phyloP scores from a whole-genome alignment of 2,329 filamentous ascomycete genomes.

The Myriosclerotinia scirpicola region DNA sequence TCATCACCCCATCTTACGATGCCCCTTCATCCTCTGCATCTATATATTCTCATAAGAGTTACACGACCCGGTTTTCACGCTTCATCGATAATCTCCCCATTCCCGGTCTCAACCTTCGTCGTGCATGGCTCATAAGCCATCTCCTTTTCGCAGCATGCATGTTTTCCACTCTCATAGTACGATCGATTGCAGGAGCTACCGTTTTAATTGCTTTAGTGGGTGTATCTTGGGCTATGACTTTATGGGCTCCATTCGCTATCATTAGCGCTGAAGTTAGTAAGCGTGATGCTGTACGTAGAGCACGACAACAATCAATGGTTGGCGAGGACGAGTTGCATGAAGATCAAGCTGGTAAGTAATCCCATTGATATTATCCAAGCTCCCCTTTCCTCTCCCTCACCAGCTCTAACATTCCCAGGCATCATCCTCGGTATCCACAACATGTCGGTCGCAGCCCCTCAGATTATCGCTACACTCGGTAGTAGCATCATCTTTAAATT shows the following conservation, averaged over 20 bases:
- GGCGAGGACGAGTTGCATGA: conserved; percentile 27
- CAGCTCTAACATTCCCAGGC: conserved; percentile 41
- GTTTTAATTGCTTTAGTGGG: conserved; percentile 78
- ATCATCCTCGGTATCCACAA: conserved; percentile 95
- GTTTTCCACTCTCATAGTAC: conserved; percentile 79
- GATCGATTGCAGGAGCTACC: conserved; percentile 68
- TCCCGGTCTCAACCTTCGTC: conserved; percentile 79
- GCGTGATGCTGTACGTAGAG: conserved; percentile 66
- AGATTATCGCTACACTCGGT: conserved; percentile 84
- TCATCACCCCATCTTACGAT: conserved; percentile 78
- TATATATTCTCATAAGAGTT: conserved; percentile 30
- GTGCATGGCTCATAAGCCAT: conserved; percentile 82
- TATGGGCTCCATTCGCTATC: conserved; percentile 94
- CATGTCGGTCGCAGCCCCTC: conserved; percentile 86
- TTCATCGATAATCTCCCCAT: conserved; percentile 67
- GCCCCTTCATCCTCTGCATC: conserved; percentile 39
- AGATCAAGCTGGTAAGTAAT: conserved; percentile 26
- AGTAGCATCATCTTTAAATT: conserved; percentile 82
- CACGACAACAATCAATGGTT: conserved; percentile 35
- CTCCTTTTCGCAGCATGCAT: conserved; percentile 81
- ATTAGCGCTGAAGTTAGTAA: conserved; percentile 90
- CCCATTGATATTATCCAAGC: not conserved
- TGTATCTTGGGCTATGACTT: conserved; percentile 86
- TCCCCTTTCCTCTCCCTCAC: not conserved
- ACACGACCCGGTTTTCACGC: conserved; percentile 39